phyloP scores from a whole-genome alignment of 2,329 filamentous ascomycete species.

The Cladophialophora psammophila region DNA sequence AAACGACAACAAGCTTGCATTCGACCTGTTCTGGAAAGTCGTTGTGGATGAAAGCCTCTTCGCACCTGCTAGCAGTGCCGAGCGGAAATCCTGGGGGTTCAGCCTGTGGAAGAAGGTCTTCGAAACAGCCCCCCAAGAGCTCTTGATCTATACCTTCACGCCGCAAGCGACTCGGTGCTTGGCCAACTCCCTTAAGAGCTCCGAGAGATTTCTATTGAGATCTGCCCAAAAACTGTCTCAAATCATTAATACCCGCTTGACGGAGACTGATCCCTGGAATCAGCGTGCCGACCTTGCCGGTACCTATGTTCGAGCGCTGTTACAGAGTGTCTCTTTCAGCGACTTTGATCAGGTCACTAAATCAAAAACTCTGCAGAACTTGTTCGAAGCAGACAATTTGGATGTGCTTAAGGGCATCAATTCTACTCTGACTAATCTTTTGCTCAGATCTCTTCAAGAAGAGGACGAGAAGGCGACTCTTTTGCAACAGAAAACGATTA shows the following conservation, averaged over 20 bases:
- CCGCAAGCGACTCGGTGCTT: constrained; percentile 82
- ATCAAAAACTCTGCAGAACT: constrained; percentile 62
- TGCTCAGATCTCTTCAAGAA: constrained; percentile 10
- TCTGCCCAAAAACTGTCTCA: constrained; percentile 80
- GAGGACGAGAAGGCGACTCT: constrained; percentile 26
- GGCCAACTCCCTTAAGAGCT: constrained; percentile 79
- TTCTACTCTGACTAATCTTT: constrained; percentile 21
- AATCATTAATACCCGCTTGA: constrained; percentile 68
- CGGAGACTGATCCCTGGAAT: constrained; percentile 53
- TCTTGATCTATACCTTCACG: constrained; percentile 73
- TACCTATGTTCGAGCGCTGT: constrained; percentile 53
- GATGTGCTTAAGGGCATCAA: constrained; percentile 10
- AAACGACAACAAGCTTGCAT: constrained; percentile 53
- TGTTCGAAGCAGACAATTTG: constrained; percentile 24
- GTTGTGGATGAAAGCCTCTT: constrained; percentile 87
- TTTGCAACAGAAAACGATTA: constrained; percentile 22
- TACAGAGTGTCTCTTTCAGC: constrained; percentile 72
- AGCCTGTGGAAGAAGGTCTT: constrained; percentile 83
- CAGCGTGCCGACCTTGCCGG: constrained; percentile 63
- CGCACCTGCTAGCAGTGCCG: constrained; percentile 78
- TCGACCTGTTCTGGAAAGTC: constrained; percentile 83
- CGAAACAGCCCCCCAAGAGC: constrained; percentile 55
- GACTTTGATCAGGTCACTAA: constrained; percentile 88
- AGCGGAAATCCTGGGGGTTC: constrained; percentile 92
- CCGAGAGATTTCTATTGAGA: constrained; percentile 80